These are phyloP conservation scores for Penicillium ucsense DNA, from an alignment of 495 filamentous ascomycete genomes.

Conservation along the genomic window DNA sequence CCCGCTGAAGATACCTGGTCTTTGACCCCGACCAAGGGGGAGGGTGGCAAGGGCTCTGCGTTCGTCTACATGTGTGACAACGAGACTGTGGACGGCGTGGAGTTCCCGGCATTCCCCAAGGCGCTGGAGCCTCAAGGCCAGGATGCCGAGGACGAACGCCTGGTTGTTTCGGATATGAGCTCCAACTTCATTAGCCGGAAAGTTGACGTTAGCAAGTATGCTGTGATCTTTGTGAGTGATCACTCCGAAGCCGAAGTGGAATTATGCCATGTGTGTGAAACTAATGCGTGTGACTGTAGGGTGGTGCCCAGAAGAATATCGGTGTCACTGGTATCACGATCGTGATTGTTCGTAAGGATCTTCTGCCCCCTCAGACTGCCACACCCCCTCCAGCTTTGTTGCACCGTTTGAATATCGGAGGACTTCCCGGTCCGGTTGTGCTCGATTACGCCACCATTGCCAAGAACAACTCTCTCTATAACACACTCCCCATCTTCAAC, in stretches of 20 bases:
- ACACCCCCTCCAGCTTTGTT: constrained; percentile 54
- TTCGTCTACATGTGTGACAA: constrained; percentile 91
- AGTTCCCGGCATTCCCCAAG: constrained; percentile 70
- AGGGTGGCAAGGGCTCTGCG: constrained; percentile 47
- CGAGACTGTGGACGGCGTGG: constrained; percentile 78
- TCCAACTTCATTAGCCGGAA: constrained; percentile 55
- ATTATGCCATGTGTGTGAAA: neutral
- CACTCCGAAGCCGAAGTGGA: neutral
- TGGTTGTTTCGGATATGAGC: constrained; percentile 79
- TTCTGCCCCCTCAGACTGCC: constrained; percentile 54
- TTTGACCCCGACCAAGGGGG: constrained; percentile 49
- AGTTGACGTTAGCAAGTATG: constrained; percentile 63
- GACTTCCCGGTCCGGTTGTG: constrained; percentile 65
- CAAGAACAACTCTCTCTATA: constrained; percentile 87
- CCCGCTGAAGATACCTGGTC: constrained; percentile 68
- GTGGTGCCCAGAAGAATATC: constrained; percentile 83
- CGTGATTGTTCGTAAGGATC: constrained; percentile 64
- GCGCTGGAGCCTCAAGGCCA: constrained; percentile 42
- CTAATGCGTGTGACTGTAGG: constrained; percentile 12
- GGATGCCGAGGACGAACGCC: constrained; percentile 45
- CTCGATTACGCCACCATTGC: constrained; percentile 71
- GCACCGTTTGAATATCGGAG: constrained; percentile 49
- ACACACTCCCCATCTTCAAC: constrained; percentile 90
- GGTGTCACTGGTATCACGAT: constrained; percentile 80
- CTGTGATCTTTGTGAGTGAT: constrained; percentile 31